Conservation (phyloP, 805 yeast species). For the Wickerhamiella sergipiensis region DNA sequence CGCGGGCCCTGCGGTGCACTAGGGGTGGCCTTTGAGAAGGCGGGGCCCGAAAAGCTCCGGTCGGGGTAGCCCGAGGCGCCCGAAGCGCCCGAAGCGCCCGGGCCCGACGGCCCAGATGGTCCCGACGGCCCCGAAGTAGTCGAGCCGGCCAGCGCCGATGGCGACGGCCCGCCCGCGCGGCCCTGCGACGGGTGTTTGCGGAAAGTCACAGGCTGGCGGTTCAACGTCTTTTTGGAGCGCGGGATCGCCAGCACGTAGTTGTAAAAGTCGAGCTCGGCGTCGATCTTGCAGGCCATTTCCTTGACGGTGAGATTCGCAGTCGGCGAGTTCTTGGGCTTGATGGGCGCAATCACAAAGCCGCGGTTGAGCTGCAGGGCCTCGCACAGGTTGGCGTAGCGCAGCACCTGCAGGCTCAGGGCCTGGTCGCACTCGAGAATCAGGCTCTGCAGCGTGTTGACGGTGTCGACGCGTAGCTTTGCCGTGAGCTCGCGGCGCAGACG, state of each 20-base stretch:
- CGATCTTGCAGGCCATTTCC: slow-evolving; percentile 58
- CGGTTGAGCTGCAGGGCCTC: slow-evolving; percentile 74
- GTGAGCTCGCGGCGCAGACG: slow-evolving; percentile 61
- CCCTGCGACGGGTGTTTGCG: slow-evolving; percentile 23
- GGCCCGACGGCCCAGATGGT: not conserved
- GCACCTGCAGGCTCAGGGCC: slow-evolving; percentile 77
- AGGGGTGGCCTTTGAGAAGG: slow-evolving; percentile 1
- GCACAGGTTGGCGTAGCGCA: slow-evolving; percentile 75
- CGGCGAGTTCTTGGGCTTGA: slow-evolving; percentile 31
- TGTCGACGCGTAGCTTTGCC: slow-evolving; percentile 62
- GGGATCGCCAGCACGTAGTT: slow-evolving; percentile 38
- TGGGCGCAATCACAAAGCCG: slow-evolving; percentile 72
- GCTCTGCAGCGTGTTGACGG: slow-evolving; percentile 56
- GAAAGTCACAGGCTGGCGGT: slow-evolving; percentile 23
- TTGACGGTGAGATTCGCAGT: slow-evolving; percentile 53
- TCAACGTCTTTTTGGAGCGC: slow-evolving; percentile 17
- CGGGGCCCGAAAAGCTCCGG: not conserved
- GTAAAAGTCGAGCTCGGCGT: slow-evolving; percentile 72
- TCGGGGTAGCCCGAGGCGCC: not conserved
- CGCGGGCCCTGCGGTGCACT: slow-evolving; percentile 1
- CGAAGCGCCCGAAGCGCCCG: not conserved
- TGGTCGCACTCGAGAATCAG: slow-evolving; percentile 76
- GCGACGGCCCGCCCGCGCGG: not conserved
- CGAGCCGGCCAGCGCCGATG: not conserved
- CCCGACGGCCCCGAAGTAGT: not conserved